These are phyloP conservation scores for Arctostaphylos glauca DNA, from an alignment of 148 eudicot genomes.

Conservation along the genomic window DNA sequence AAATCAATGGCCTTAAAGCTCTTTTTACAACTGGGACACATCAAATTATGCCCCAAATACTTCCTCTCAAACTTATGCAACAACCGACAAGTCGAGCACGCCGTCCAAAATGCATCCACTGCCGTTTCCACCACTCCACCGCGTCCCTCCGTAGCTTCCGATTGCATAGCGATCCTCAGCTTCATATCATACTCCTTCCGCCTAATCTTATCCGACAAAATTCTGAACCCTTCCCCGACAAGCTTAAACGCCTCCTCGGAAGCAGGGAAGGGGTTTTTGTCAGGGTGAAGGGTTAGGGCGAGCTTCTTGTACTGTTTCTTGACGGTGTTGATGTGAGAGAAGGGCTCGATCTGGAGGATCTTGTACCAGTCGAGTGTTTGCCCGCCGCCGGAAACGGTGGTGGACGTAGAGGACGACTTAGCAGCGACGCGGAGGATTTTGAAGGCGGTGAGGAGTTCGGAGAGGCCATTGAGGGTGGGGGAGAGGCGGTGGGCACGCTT, in stretches of 20 bases:
- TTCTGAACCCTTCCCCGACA: constrained; percentile 52
- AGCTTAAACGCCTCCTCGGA: constrained; percentile 68
- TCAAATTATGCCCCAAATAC: constrained; percentile 62
- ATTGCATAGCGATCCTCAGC: constrained; percentile 51
- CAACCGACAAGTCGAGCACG: constrained; percentile 47
- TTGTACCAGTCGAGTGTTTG: constrained; percentile 39
- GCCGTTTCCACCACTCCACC: constrained; percentile 17
- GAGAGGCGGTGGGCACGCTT: constrained; percentile 38
- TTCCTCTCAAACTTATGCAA: constrained; percentile 62
- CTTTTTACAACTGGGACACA: constrained; percentile 62
- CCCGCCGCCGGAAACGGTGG: not conserved
- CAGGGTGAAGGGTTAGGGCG: constrained; percentile 61
- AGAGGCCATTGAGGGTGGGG: constrained; percentile 44
- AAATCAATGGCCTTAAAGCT: constrained; percentile 61
- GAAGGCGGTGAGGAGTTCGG: constrained; percentile 56
- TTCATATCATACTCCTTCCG: constrained; percentile 53
- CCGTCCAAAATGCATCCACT: constrained; percentile 46
- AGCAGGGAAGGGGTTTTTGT: constrained; percentile 45
- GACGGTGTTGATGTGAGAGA: constrained; percentile 45
- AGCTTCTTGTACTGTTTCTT: constrained; percentile 63
- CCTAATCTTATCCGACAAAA: constrained; percentile 50
- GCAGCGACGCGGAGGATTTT: constrained; percentile 40
- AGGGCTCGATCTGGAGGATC: constrained; percentile 51
- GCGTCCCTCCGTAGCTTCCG: constrained; percentile 25
- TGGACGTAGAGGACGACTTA: not conserved